Evolutionary conservation across 768 basidiomycete genomes (phyloP).

Genomic region (Rhizopogon salebrosus): DNA sequence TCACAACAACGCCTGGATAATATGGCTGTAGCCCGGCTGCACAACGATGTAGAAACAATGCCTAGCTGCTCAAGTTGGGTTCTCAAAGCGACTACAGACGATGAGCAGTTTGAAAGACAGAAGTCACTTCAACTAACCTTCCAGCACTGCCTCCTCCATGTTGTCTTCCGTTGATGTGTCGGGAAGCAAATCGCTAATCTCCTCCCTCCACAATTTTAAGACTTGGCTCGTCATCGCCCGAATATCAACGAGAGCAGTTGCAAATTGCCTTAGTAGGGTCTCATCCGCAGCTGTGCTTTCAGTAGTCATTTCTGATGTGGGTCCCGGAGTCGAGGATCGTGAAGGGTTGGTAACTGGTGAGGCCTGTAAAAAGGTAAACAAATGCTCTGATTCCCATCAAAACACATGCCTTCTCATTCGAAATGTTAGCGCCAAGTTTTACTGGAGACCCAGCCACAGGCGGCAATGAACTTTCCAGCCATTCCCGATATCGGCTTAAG

Average conservation of each 20-base stretch:
- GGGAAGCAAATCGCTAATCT: constrained; percentile 59
- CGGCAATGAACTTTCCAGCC: constrained; percentile 61
- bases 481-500: constrained; percentile 70
- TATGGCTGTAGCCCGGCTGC: constrained; percentile 61
- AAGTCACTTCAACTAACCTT: constrained; percentile 38
- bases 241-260: constrained; percentile 67
- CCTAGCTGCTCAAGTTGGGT: constrained; percentile 46
- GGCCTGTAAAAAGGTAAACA: neutral
- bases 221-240: constrained; percentile 48
- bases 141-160: constrained; percentile 30
- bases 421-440: constrained; percentile 28
- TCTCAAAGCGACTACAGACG: constrained; percentile 46
- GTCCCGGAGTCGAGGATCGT: constrained; percentile 50
- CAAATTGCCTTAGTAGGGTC: constrained; percentile 55
- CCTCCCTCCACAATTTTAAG: constrained; percentile 59
- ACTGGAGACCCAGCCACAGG: constrained; percentile 31
- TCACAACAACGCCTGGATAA: constrained; percentile 82
- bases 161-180: constrained; percentile 31
- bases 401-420: constrained; percentile 28
- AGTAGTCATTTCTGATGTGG: constrained; percentile 41
- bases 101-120: neutral
- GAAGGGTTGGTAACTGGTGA: constrained; percentile 8
- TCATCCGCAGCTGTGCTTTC: constrained; percentile 64
- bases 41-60: constrained; percentile 50
- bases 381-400: neutral